Evolutionary conservation across 768 basidiomycete species (phyloP), one percentile per base, ranked within the genome.

Genomic region (Boletus pseudo-olivaceus): DNA sequence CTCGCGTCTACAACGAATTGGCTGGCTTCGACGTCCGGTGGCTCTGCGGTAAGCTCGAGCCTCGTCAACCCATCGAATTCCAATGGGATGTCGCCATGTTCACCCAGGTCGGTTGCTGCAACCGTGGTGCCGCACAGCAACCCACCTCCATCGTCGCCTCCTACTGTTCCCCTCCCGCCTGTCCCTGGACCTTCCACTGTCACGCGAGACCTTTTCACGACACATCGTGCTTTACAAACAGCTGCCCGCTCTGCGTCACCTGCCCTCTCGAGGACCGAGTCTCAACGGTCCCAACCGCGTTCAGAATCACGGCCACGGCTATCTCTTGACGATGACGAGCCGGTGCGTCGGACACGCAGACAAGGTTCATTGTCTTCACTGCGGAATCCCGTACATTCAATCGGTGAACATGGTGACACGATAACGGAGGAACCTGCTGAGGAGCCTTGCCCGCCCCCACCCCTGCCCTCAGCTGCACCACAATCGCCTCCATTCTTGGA

Each of bases 101-200:
- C 62, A 1, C 63, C 63, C 29, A 63, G 52, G 47, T 46, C 62
- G 7, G 23, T 50, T 26, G 46, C 51, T 27, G 35, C 53, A 47
- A 41, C 51, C 1, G 38, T 53, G 14, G 15, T n/a, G 38, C 61
- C 33, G 29, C 56, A 55, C 15, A 40, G 32, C 41, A 82, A 83
- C 51, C 85, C 84, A 0, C 84, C 85, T 0, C 83, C 79, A 0
- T 82, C 81, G 0, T 73, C 71, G 2, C 86, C 85, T 0, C 86
- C 86, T 0, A 69, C 75, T 0, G 61, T 73, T 0, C 85, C 87
- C 0, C 77, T 88, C 4, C 87, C 87, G 0, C 84, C 87, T 4
- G 60, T 88, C 2, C 87, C 87, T 0, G 84, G 82, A 2, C 82
- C 82, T 0, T 83, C 83, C 2, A 75, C 81, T 19, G 75, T 82